Conservation (phyloP, 2,329 filamentous ascomycete species). For the Xylariaceae sp. region DNA sequence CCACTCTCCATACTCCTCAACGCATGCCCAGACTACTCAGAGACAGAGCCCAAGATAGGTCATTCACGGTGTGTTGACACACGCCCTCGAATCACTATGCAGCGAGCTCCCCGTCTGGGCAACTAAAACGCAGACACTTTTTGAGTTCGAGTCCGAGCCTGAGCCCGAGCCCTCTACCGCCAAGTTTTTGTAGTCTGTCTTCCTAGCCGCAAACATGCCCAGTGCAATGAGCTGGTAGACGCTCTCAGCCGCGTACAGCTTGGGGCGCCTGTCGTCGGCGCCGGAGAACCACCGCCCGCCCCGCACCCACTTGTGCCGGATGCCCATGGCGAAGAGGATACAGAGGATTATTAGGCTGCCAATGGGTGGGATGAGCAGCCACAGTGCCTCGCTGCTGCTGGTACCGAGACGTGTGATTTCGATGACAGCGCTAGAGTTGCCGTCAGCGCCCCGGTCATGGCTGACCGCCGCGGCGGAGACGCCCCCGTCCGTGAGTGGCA, state of each 20-base stretch:
- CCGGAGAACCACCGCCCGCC: background rate
- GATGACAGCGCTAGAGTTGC: background rate
- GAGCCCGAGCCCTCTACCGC: background rate
- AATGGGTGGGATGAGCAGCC: background rate
- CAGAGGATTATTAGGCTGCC: background rate
- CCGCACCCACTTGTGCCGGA: background rate
- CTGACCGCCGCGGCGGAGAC: background rate
- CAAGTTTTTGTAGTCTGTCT: background rate
- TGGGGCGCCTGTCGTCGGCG: background rate
- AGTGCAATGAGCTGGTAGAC: background rate
- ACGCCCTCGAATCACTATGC: no score
- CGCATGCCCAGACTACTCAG: no score
- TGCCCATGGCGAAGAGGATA: background rate
- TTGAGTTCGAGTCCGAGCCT: no score
- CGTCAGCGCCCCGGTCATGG: background rate
- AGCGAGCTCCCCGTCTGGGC: no score
- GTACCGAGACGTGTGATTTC: background rate
- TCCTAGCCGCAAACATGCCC: background rate
- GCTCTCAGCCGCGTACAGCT: background rate
- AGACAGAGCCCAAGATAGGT: no score
- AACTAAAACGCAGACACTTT: no score
- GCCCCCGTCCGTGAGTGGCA: background rate
- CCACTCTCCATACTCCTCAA: no score
- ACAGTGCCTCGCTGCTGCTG: background rate
- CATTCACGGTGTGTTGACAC: no score